These are phyloP conservation scores for Larix kaempferi DNA, from an alignment of 75 land plant genomes.

Conservation along the genomic window DNA sequence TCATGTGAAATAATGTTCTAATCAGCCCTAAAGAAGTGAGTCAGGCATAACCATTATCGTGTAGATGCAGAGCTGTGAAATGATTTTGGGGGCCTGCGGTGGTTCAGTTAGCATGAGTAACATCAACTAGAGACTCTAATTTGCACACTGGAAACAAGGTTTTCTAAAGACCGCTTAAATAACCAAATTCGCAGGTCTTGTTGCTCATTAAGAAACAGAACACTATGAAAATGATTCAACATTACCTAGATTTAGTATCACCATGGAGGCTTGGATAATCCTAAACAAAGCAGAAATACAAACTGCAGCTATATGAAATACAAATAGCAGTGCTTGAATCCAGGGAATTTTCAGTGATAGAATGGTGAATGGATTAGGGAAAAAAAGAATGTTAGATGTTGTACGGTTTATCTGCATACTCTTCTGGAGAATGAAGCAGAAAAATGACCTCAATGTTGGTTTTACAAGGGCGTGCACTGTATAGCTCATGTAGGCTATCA, in stretches of 20 bases:
- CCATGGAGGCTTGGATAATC: neutral
- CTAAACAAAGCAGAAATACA: neutral
- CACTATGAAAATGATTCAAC: neutral
- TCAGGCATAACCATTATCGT: neutral
- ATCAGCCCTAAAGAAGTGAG: neutral
- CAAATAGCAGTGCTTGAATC: neutral
- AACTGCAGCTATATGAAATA: neutral
- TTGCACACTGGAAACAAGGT: neutral
- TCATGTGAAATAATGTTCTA: neutral
- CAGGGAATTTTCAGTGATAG: neutral
- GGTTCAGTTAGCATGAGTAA: neutral
- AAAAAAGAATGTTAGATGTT: neutral
- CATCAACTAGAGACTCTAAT: neutral
- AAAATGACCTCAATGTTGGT: constrained; percentile 4
- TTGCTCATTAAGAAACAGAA: neutral
- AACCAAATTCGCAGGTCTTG: neutral
- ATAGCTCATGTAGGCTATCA: neutral
- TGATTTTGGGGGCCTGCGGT: neutral
- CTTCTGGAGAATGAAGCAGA: neutral
- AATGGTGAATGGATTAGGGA: neutral
- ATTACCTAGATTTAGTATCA: neutral
- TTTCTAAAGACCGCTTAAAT: neutral
- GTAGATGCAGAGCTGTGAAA: neutral
- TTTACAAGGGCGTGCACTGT: neutral
- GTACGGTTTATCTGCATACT: neutral